A percentile compares a stretch with the other conserved stretches of the same genome.
Evolutionary conservation across 2,329 filamentous ascomycete species (phyloP).

Genomic region (Fusarium sp.): DNA sequence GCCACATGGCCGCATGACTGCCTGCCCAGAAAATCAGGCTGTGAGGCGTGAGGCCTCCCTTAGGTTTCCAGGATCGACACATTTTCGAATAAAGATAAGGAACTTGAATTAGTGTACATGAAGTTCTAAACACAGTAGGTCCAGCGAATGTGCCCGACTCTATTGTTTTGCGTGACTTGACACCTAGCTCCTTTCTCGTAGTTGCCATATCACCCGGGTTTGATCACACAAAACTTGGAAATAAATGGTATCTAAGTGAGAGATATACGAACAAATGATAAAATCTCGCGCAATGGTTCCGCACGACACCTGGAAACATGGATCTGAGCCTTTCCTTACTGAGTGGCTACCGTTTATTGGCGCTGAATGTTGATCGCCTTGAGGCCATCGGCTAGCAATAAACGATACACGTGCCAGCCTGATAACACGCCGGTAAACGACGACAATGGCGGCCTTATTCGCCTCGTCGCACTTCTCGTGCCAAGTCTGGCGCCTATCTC

Average conservation of each 20-base stretch:
- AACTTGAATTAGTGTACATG: background rate
- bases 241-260: background rate
- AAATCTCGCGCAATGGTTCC: background rate
- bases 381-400: background rate
- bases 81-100: background rate
- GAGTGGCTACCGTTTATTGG: background rate
- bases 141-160: background rate
- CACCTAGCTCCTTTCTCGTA: background rate
- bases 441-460: background rate
- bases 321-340: background rate
- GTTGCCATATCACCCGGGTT: background rate
- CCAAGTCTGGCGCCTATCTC: background rate
- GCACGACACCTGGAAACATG: background rate
- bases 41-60: background rate
- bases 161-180: background rate
- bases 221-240: background rate
- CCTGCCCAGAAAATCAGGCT: background rate
- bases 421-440: background rate
- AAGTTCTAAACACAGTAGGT: background rate
- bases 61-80: background rate
- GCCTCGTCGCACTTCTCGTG: background rate
- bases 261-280: background rate
- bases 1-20: background rate
- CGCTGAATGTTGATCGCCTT: background rate
- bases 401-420: background rate